A percentile compares a stretch with the other conserved stretches of the same genome.
Evolutionary conservation across 2,329 filamentous ascomycete genomes (phyloP).

Genomic region (Aureobasidium melanogenum): DNA sequence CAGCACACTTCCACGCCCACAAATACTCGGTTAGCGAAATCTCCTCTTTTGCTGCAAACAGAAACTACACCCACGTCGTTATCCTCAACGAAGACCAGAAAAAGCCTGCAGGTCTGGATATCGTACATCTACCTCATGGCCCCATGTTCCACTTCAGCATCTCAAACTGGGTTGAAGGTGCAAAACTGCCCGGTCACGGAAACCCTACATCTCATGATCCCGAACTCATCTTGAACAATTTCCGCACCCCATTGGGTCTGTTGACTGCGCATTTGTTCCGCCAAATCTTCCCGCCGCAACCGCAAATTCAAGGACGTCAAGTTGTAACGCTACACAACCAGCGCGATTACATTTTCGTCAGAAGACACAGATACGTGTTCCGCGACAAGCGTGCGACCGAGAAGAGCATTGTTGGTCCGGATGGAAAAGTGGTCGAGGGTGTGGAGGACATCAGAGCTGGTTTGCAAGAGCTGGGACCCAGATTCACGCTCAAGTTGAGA

Average conservation of each 20-base stretch:
- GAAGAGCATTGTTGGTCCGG: constrained; percentile 71
- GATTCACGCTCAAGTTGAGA: constrained; percentile 77
- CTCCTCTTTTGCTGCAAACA: constrained; percentile 69
- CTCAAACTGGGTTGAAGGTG: constrained; percentile 82
- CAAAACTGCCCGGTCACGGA: constrained; percentile 79
- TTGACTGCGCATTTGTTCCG: constrained; percentile 80
- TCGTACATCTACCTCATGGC: constrained; percentile 74
- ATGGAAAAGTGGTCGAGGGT: constrained; percentile 76
- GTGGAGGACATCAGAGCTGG: constrained; percentile 80
- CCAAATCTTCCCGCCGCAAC: constrained; percentile 67
- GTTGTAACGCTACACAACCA: constrained; percentile 92
- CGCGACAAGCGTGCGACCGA: constrained; percentile 79
- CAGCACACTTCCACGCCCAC: constrained; percentile 72
- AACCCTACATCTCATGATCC: constrained; percentile 85
- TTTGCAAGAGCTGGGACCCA: constrained; percentile 80
- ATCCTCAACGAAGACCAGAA: constrained; percentile 87
- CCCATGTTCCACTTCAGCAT: constrained; percentile 92
- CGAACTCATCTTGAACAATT: constrained; percentile 86
- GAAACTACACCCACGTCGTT: constrained; percentile 74
- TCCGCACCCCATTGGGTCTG: constrained; percentile 84
- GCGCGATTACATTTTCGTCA: constrained; percentile 90
- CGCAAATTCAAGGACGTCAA: constrained; percentile 77
- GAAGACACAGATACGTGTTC: constrained; percentile 86
- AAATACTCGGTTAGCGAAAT: constrained; percentile 93
- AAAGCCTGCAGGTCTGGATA: constrained; percentile 68